Evolutionary conservation across 1,284 basidiomycete species (phyloP), one percentile per base, ranked within the genome.

Genomic region (Agroathelia rolfsii): DNA sequence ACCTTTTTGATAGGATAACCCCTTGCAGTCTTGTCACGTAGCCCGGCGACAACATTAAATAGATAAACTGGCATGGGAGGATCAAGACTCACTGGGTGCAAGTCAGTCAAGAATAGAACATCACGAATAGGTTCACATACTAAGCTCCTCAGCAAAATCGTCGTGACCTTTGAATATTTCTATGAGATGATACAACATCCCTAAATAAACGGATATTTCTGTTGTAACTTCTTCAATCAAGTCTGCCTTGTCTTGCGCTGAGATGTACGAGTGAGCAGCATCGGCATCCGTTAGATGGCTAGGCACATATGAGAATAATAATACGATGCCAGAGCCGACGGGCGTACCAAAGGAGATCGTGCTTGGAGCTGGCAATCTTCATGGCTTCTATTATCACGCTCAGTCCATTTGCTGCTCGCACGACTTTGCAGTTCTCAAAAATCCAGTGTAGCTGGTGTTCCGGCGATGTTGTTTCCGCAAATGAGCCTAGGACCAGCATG

Each of bases 1-100:
- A 86, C 88, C 72, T 95, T 95, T 61, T 95, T 96, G 43, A 94
- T 85, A 0, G 93, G 92, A 55, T 95, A 96, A 2, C 90, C 90
- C 51, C 88, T 93, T 4, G 90, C 85, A 48, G 84, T 87, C 61
- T 90, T 92, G 51, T 99, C 95, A 42, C 90, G 80, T 31, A 98
- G 62, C 19, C 80, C 78, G 12, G 92, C 82, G 6, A 98, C 80
- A 34, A 93, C 70, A 35, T 82, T 82, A 59, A 96, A 87, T 12
- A 98, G 66, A 53, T 92, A 93, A 11, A 95, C 79, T 2, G 94
- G 93, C 13, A 98, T 61, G 6, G 94, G 90, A 3, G 94, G 93
- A 33, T 95, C 88, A 56, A 96, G 69, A 45, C 83, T 82, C 92
- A 96, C 90, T 95, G 40, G 9, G 37, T 24, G 18, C 22, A 30